Conservation (phyloP, 2,329 filamentous ascomycete species). For the Claviceps pusilla region DNA sequence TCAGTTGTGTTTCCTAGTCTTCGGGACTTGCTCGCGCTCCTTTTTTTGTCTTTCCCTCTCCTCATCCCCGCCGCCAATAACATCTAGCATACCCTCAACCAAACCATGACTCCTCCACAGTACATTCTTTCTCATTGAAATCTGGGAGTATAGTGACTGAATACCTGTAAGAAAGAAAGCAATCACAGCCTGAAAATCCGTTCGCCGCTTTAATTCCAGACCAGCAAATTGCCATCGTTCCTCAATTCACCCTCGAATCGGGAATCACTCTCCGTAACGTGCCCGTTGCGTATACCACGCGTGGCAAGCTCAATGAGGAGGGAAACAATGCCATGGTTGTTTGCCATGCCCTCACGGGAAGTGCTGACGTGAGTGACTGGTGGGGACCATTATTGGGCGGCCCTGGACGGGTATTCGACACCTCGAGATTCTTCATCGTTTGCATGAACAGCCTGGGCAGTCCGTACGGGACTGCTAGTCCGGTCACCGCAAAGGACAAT, state of each 20-base stretch:
- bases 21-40: not conserved
- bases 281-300: constrained; percentile 52
- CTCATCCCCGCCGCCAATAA: not conserved
- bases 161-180: constrained; percentile 50
- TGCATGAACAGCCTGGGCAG: constrained; percentile 78
- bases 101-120: not conserved
- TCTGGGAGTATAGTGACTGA: constrained; percentile 38
- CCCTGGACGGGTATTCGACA: constrained; percentile 65
- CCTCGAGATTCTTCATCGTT: constrained; percentile 68
- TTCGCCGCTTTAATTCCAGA: constrained; percentile 76
- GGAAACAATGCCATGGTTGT: constrained; percentile 58
- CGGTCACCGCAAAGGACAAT: constrained; percentile 76
- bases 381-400: constrained; percentile 74
- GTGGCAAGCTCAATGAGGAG: constrained; percentile 42
- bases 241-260: constrained; percentile 84
- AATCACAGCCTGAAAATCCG: constrained; percentile 75
- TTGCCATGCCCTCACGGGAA: constrained; percentile 75
- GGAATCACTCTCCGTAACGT: constrained; percentile 70
- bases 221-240: constrained; percentile 74
- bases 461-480: constrained; percentile 76
- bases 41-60: not conserved
- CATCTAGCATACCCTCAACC: not conserved
- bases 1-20: constrained; percentile 10
- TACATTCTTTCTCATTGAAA: not conserved
- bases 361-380: constrained; percentile 74